These are phyloP conservation scores for Chlamydomonas sp. DNA, from an alignment of 139 green algal species.

Conservation along the genomic window DNA sequence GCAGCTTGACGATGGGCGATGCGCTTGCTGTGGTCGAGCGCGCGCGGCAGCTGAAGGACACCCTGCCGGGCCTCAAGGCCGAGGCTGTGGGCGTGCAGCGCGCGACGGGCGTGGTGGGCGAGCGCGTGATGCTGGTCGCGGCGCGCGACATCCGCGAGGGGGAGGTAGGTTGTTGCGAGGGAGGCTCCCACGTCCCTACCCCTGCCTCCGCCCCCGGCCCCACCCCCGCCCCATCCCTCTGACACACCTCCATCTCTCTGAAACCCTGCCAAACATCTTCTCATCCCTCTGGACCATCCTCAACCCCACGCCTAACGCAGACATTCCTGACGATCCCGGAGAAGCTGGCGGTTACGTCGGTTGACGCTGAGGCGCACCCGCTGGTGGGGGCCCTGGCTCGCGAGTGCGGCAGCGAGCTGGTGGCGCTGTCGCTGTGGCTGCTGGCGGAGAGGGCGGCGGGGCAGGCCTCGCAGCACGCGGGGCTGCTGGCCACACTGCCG, in stretches of 20 bases:
- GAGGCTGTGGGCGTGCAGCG: constrained; percentile 30
- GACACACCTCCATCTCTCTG: neutral
- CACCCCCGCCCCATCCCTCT: neutral
- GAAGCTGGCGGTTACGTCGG: constrained; percentile 74
- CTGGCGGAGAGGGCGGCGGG: constrained; percentile 76
- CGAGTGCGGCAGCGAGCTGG: constrained; percentile 80
- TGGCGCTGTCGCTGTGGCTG: constrained; percentile 89
- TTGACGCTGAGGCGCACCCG: constrained; percentile 80
- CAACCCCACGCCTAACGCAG: neutral
- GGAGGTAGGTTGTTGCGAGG: constrained; percentile 39
- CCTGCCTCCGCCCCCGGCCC: too few relatives aligned
- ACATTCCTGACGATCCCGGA: constrained; percentile 68
- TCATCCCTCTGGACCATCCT: neutral
- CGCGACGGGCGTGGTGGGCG: constrained; percentile 24
- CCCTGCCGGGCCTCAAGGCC: constrained; percentile 32
- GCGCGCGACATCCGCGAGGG: constrained; percentile 29
- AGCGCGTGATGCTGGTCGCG: constrained; percentile 43
- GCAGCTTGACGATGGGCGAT: neutral
- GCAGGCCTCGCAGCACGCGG: constrained; percentile 5
- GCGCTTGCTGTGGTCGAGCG: neutral
- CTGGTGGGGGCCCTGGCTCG: constrained; percentile 67
- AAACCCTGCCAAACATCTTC: neutral
- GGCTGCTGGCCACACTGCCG: constrained; percentile 62
- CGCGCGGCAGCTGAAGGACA: constrained; percentile 5
- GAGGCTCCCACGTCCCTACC: too few relatives aligned